Evolutionary conservation across 116 monocot species (phyloP), one percentile per base, ranked within the genome.

Genomic region (Dioscorea cayenensis): DNA sequence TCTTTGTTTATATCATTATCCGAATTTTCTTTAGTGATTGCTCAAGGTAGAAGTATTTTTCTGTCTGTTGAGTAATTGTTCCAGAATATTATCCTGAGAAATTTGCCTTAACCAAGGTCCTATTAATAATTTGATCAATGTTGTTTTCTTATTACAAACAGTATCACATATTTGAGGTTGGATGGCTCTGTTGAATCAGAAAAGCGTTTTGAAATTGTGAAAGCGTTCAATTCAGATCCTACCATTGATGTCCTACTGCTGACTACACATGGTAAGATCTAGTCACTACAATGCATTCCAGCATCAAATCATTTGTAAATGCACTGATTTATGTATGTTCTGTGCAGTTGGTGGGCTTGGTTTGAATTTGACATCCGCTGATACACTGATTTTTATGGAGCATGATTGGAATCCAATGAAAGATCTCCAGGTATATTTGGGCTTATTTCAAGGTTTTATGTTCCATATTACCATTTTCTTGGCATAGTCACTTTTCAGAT

Each of bases 391-490:
- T 71, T 95, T 95, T 59, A 86, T 95, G 95, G 92, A 95, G 78
- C 95, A 95, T 85, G 95, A 95, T 64, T 95, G 95, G 95, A 95
- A 95, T 75, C 95, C 95, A 73, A 95, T 95, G 95, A 95, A 84
- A 74, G 95, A 95, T 82, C 95, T 75, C 49, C 95, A 95, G 87
- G 95, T 92, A 66, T 35, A 66, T 76, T 43, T 43, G 37, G 37
- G 37, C 48, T 68, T 43, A 49, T 68, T 5, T 19, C 48, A n/a
- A 68, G 22, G 11, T 48, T 63, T 63, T 16, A 27, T 55, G 13
- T 70, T 51, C 14, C 23, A 25, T 25, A 25, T 25, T 25, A 18
- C 28, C 49, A 49, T 27, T 48, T 43, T 69, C 27, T 51, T 67
- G 55, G 17, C 5, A 55, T n/a, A 55, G 55, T 55, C 55, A 5